These are phyloP conservation scores for Salix exigua DNA, from an alignment of 345 rosid genomes.

Conservation along the genomic window DNA sequence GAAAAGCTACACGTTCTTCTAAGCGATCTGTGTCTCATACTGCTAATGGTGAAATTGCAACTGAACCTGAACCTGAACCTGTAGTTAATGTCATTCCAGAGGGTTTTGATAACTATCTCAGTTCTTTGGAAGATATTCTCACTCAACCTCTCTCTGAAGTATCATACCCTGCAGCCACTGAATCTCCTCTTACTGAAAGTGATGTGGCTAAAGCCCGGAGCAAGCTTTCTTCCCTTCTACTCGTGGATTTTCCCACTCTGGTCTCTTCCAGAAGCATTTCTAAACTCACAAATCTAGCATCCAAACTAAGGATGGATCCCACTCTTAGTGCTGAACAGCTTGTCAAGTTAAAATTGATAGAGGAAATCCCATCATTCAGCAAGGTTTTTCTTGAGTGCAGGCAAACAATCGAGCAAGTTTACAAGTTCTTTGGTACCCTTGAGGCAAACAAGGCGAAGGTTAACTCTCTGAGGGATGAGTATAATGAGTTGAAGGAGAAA, in stretches of 20 bases:
- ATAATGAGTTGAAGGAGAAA: conserved; percentile 50
- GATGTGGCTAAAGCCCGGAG: conserved; percentile 51
- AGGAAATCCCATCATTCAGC: conserved; percentile 58
- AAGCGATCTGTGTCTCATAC: conserved; percentile 14
- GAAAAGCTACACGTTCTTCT: conserved; percentile 26
- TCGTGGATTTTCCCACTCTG: conserved; percentile 52
- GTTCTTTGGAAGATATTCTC: conserved; percentile 56
- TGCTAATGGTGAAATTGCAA: conserved; percentile 13
- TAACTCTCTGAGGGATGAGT: conserved; percentile 52
- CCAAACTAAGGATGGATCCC: conserved; percentile 51
- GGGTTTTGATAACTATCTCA: conserved; percentile 63
- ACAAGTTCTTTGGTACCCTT: conserved; percentile 40
- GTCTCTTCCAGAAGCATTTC: conserved; percentile 40
- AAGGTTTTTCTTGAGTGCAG: conserved; percentile 53
- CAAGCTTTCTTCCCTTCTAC: conserved; percentile 55
- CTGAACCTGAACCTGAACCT: conserved; percentile 17
- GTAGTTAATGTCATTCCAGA: conserved; percentile 36
- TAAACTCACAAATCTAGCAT: conserved; percentile 43
- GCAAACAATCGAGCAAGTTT: conserved; percentile 36
- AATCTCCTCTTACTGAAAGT: conserved; percentile 27
- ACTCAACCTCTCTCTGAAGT: conserved; percentile 36
- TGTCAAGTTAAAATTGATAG: conserved; percentile 56
- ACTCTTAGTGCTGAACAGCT: conserved; percentile 53
- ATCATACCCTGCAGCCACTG: conserved; percentile 3
- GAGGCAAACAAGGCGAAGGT: conserved; percentile 55